Evolutionary conservation across 2,329 filamentous ascomycete genomes (phyloP).

Genomic region (Colletotrichum zoysiae): DNA sequence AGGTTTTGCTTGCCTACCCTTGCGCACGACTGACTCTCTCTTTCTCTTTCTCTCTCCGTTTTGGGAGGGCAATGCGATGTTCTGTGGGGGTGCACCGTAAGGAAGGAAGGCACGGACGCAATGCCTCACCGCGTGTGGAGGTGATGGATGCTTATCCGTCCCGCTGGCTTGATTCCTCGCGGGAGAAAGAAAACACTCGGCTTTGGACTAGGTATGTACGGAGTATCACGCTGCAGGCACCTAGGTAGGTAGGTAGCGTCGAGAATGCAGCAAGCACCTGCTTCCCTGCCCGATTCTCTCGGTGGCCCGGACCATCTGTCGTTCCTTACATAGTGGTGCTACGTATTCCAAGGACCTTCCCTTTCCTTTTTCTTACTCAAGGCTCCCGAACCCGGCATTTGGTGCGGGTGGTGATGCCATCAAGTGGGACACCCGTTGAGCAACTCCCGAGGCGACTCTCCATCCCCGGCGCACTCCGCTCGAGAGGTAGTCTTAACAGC

Average conservation of each 20-base stretch:
- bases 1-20: background rate
- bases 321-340: background rate
- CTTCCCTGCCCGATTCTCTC: background rate
- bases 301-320: background rate
- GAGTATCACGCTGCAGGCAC: background rate
- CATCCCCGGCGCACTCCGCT: background rate
- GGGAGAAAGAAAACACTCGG: constrained; percentile 33
- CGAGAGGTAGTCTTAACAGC: background rate
- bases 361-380: constrained; percentile 3
- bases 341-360: constrained; percentile 6
- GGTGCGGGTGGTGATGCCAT: constrained; percentile 34
- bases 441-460: background rate
- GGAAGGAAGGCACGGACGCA: background rate
- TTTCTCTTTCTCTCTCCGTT: background rate
- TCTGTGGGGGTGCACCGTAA: background rate
- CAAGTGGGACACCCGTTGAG: background rate
- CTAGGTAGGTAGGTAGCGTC: background rate
- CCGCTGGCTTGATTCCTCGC: constrained; percentile 5
- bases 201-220: background rate
- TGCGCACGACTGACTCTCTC: background rate
- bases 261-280: background rate
- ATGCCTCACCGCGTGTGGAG: background rate
- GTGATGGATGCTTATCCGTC: background rate
- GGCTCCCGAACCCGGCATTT: constrained; percentile 6
- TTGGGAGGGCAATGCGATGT: background rate